Evolutionary conservation across 495 filamentous ascomycete genomes (phyloP).

Genomic region (Penicillium psychrofluorescens): DNA sequence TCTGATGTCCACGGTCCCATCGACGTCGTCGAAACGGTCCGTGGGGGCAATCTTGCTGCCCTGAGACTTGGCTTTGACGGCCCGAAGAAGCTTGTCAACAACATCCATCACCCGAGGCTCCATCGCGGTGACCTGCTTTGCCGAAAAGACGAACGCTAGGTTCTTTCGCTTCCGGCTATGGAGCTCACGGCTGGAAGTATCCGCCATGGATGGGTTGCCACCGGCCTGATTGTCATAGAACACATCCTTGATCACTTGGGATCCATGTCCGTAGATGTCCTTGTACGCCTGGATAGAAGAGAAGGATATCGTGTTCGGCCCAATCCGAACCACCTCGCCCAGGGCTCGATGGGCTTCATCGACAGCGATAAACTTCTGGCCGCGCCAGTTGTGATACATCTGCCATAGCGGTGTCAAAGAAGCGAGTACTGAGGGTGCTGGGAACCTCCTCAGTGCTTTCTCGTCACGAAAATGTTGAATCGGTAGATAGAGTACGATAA

Average conservation of each 20-base stretch:
- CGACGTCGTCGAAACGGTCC: no score
- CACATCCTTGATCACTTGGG: slow-evolving; percentile 41
- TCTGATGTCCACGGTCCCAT: no score
- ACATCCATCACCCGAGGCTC: slow-evolving; percentile 44
- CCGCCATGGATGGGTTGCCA: slow-evolving; percentile 33
- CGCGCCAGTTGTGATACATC: no score
- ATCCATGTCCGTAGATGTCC: slow-evolving; percentile 50
- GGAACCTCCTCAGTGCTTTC: no score
- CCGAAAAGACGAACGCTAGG: slow-evolving; percentile 36
- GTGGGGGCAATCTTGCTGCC: slow-evolving; percentile 1
- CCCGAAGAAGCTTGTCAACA: slow-evolving; percentile 19
- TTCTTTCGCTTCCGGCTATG: slow-evolving; percentile 35
- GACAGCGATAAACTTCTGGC: no score
- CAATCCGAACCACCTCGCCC: background rate
- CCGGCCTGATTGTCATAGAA: slow-evolving; percentile 36
- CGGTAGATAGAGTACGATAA: no score
- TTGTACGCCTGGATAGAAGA: slow-evolving; percentile 32
- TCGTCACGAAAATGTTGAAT: no score
- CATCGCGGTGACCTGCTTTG: slow-evolving; percentile 43
- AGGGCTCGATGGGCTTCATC: no score
- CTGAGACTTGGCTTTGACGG: slow-evolving; percentile 4
- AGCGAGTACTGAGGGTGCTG: no score
- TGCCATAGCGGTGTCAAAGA: no score
- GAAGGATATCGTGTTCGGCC: slow-evolving; percentile 27
- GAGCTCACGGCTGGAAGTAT: slow-evolving; percentile 30